Base-by-base conservation (phyloP, 306 rosid genomes). In the Myrica gale region DNA sequence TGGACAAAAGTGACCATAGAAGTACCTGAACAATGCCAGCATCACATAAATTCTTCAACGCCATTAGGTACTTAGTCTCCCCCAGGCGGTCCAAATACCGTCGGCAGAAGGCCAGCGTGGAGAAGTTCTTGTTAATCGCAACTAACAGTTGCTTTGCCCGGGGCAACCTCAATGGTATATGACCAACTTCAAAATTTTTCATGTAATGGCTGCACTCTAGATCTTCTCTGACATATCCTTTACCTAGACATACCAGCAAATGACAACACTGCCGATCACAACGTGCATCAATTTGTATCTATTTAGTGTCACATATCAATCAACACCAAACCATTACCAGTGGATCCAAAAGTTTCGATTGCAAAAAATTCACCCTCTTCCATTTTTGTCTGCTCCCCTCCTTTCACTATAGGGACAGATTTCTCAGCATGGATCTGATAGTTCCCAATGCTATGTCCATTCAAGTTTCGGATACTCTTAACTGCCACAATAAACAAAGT, bases 341-440 rank as follows among this genome's bases (percentile, higher is more conserved):
- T 95, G 78, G 98, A 95, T 50, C 74, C 98, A 73, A 95, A 95
- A 43, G 98, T 95, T 87, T 95, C 98, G 51, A 95, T 95, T 12
- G 98, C 98, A 43, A 85, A 95, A 81, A 92, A 90, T 88, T 95
- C 98, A 42, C 98, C 98, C 95, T 94, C 98, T 85, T 94, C 98
- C 98, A 94, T 94, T 75, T 94, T 94, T 21, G 97, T 94, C 85
- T 94, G 97, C 88, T 95, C 98, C 80, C 98, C 98, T 48, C 97
- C 98, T 87, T 90, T 95, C 85, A 95, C 98, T 71, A 90, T 92
- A 19, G 98, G 97, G 81, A 95, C 96, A 13, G 95, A 95, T 75
- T 92, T 92, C 67, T 91, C 98, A 39, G 97, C 97, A 86, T 95
- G 98, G 75, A 95, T 95, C 80, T 95, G 98, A 85, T 95, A 95